phyloP scores from a whole-genome alignment of 2,329 filamentous ascomycete species.

The Neonectria magnoliae region DNA sequence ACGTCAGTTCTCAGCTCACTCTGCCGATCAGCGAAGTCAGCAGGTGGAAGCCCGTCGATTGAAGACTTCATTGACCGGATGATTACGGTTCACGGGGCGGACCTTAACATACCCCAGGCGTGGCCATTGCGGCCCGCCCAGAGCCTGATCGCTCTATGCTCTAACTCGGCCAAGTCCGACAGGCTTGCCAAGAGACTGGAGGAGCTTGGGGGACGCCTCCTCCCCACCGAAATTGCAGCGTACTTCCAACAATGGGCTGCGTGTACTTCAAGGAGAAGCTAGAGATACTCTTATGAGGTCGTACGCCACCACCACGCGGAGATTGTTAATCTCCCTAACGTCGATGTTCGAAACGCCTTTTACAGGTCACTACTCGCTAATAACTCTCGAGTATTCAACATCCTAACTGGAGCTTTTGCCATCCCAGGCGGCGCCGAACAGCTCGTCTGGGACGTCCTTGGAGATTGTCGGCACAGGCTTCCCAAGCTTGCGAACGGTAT shows the following conservation, averaged over 20 bases:
- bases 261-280: background rate
- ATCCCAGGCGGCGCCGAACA: background rate
- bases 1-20: background rate
- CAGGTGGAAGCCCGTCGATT: background rate
- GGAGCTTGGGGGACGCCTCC: background rate
- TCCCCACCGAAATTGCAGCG: background rate
- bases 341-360: background rate
- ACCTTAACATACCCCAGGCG: background rate
- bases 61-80: background rate
- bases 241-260: background rate
- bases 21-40: background rate
- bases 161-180: fast-evolving
- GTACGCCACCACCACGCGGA: background rate
- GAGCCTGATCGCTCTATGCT: background rate
- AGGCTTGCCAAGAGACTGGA: background rate
- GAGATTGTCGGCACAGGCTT: background rate
- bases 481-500: background rate
- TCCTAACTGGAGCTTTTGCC: background rate
- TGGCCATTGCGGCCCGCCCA: background rate
- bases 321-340: background rate
- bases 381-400: background rate
- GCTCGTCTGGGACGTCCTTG: background rate
- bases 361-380: background rate
- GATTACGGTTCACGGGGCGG: background rate
- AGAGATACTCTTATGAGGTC: background rate